A percentile compares a stretch with the other conserved stretches of the same genome.
phyloP scores from a whole-genome alignment of 768 basidiomycete species.

The Pulveroboletus sp. region DNA sequence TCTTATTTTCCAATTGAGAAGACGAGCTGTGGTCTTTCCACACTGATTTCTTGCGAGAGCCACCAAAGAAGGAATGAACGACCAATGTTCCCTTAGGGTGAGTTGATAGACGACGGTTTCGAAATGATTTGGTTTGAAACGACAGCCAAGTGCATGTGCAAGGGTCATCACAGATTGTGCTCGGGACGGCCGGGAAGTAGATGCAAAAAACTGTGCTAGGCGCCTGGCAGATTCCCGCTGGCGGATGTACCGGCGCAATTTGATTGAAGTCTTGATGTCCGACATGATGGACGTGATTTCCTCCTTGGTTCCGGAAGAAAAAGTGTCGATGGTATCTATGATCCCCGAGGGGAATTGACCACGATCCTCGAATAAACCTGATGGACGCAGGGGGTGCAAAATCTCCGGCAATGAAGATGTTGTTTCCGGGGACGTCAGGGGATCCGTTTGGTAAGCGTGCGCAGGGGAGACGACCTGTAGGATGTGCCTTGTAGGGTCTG shows the following conservation, averaged over 20 bases:
- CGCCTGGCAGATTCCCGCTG: constrained; percentile 31
- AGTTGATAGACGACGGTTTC: constrained; percentile 51
- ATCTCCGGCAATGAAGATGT: neutral
- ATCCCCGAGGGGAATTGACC: constrained; percentile 24
- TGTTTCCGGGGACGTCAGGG: neutral
- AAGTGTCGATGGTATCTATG: constrained; percentile 24
- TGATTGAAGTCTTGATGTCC: constrained; percentile 22
- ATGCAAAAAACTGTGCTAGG: constrained; percentile 34
- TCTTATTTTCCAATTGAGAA: constrained; percentile 69
- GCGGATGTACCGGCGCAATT: constrained; percentile 26
- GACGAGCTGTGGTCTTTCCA: constrained; percentile 46
- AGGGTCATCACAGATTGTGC: constrained; percentile 46
- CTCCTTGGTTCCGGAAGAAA: constrained; percentile 16
- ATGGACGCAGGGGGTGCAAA: neutral
- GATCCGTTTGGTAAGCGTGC: neutral
- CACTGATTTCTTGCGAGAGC: constrained; percentile 46
- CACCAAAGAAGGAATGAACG: constrained; percentile 44
- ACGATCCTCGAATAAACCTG: neutral
- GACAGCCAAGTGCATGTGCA: constrained; percentile 47
- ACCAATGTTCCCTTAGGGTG: constrained; percentile 47
- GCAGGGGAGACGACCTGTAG: constrained; percentile 1
- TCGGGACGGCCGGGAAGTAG: constrained; percentile 34
- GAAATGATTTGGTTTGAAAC: constrained; percentile 52
- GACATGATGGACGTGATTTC: constrained; percentile 9
- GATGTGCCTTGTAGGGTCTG: constrained; percentile 1